Base-by-base conservation (phyloP, 2,329 filamentous ascomycete genomes). In the Phialophora verrucosa region DNA sequence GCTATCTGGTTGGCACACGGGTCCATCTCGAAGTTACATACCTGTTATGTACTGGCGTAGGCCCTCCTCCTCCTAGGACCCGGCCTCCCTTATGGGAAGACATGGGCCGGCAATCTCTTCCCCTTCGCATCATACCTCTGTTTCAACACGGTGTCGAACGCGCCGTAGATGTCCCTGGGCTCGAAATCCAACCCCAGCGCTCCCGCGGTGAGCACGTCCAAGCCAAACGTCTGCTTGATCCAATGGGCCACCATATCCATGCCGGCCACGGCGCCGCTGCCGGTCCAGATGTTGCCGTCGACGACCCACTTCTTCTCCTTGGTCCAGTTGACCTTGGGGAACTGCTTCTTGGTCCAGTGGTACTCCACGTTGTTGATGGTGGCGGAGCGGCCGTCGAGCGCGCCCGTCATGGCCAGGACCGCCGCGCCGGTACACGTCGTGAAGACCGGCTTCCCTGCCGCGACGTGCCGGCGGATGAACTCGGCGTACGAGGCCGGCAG, bases 251-350 rank as follows among this genome's bases (percentile, higher is more conserved):
- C 68, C 76, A 80, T 79, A 20, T 83, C 82, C 73, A 82, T 83
- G 0, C 81, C 82, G 4, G 82, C 81, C 17, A 79, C 72, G 0
- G 82, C 80, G 14, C 82, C 82, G 1, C 76, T 77, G 0, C 77
- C 78, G 2, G 82, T 83, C 82, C 82, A 83, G 32, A 83, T 75
- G 44, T 83, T 82, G 20, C 59, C 59, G 57, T 83, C 80, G 0
- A 79, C 64, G 62, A 82, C 73, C 80, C 81, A 84, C 67, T 83
- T 79, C 64, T 76, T 77, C 29, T 80, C 76, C 31, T 69, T 74
- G 0, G 76, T 76, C 82, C 81, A 84, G 3, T 81, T 77, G 11
- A 83, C 80, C 0, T 79, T 75, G 0, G 82, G 79, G 11, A n/a
- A 50, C 20, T 55, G 25, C 27, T 56, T 42, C 42, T 31, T 57